Evolutionary conservation across 2,329 filamentous ascomycete genomes (phyloP).

Genomic region (Chlorencoelia australis): DNA sequence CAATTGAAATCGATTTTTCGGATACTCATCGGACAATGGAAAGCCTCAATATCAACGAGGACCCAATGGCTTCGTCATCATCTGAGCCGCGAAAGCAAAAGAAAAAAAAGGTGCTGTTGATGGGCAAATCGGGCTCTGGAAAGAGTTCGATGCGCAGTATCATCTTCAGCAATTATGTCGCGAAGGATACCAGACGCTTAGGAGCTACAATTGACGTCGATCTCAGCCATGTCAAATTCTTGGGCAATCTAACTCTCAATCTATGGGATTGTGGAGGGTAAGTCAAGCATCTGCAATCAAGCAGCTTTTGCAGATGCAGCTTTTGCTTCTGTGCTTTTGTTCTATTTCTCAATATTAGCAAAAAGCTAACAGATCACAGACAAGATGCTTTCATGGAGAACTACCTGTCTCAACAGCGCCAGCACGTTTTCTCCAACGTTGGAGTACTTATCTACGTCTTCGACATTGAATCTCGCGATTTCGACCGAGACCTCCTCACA

Average conservation of each 20-base stretch:
- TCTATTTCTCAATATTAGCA: background rate
- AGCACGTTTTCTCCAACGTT: slow-evolving; percentile 93
- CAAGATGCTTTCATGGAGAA: slow-evolving; percentile 99
- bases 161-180: slow-evolving; percentile 98
- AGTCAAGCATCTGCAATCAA: slow-evolving; percentile 29
- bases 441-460: slow-evolving; percentile 98
- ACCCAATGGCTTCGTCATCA: slow-evolving; percentile 2
- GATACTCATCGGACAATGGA: slow-evolving; percentile 4
- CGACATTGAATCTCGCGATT: slow-evolving; percentile 92
- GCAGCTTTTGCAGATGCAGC: background rate
- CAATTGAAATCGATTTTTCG: too few species aligned
- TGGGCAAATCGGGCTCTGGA: slow-evolving; percentile 94
- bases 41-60: slow-evolving; percentile 4
- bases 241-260: slow-evolving; percentile 94
- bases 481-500: slow-evolving; percentile 83
- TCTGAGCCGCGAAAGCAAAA: slow-evolving; percentile 44
- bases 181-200: slow-evolving; percentile 83
- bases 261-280: slow-evolving; percentile 96
- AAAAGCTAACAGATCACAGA: slow-evolving; percentile 33
- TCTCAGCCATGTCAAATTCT: slow-evolving; percentile 96
- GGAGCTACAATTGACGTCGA: slow-evolving; percentile 98
- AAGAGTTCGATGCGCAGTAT: slow-evolving; percentile 98
- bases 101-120: slow-evolving; percentile 79
- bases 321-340: background rate
- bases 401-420: slow-evolving; percentile 89